Conservation (phyloP, 371 early-diverging fungal species). For the Lichtheimia ornata region DNA sequence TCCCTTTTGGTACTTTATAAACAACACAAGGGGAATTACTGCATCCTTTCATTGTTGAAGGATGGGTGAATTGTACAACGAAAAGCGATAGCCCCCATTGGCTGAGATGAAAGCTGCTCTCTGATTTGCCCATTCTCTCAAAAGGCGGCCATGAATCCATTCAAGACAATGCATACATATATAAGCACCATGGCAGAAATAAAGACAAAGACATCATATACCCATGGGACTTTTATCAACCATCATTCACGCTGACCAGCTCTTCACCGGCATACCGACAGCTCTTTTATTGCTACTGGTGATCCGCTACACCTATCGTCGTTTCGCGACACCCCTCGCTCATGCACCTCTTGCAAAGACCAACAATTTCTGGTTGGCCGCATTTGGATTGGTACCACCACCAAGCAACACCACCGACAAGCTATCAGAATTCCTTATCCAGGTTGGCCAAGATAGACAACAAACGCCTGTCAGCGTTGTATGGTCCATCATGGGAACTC, state of each 20-base stretch:
- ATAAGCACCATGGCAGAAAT: neutral
- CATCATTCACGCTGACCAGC: neutral
- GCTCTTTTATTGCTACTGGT: neutral
- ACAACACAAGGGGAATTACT: too few species aligned
- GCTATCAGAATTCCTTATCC: constrained; percentile 40
- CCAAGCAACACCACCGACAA: constrained; percentile 32
- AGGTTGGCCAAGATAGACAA: constrained; percentile 29
- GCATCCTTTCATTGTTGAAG: too few species aligned
- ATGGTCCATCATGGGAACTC: constrained; percentile 42
- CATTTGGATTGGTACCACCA: constrained; percentile 46
- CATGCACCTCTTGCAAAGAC: constrained; percentile 28
- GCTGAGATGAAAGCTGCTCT: neutral
- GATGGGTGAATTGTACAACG: neutral
- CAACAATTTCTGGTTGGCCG: constrained; percentile 29
- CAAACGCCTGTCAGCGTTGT: constrained; percentile 42
- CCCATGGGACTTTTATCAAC: neutral
- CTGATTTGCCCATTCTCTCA: constrained; percentile 3
- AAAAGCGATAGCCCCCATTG: neutral
- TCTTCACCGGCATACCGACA: neutral
- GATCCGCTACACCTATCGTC: constrained; percentile 20
- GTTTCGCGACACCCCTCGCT: constrained; percentile 31
- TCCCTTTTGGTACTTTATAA: too few species aligned
- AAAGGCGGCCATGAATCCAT: neutral
- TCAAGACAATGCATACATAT: neutral
- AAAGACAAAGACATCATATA: neutral